Percentiles rank a stretch among this genome's conserved stretches.
Evolutionary conservation across 2,329 filamentous ascomycete genomes (phyloP).

Genomic region (Monosporascus sp.): DNA sequence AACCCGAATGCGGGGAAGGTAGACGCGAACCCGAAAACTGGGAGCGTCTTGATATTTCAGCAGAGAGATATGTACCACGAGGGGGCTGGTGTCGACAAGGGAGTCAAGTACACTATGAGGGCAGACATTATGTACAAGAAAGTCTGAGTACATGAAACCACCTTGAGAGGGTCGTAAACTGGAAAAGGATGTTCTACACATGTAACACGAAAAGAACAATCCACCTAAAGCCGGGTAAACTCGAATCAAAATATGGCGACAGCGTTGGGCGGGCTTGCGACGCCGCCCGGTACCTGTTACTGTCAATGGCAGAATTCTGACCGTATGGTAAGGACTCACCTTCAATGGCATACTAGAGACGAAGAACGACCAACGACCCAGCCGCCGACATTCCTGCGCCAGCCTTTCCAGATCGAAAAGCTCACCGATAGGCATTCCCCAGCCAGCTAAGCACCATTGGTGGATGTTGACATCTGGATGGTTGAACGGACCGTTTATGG

Average conservation of each 20-base stretch:
- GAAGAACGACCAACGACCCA: slow-evolving; percentile 35
- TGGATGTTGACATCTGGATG: slow-evolving; percentile 22
- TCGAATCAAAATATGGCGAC: slow-evolving; percentile 30
- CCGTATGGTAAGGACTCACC: slow-evolving; percentile 5
- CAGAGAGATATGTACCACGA: slow-evolving; percentile 15
- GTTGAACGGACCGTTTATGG: slow-evolving; percentile 27
- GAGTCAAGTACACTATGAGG: slow-evolving; percentile 14
- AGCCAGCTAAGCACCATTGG: slow-evolving; percentile 41
- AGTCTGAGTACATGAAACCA: background rate
- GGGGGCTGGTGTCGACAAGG: slow-evolving; percentile 7
- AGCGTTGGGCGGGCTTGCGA: slow-evolving; percentile 34
- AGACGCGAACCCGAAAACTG: slow-evolving; percentile 8
- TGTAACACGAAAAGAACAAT: background rate
- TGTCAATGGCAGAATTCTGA: background rate
- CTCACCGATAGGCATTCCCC: slow-evolving; percentile 48
- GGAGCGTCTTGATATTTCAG: slow-evolving; percentile 13
- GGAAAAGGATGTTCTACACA: too few relatives aligned
- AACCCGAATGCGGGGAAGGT: slow-evolving; percentile 5
- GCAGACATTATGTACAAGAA: slow-evolving; percentile 13
- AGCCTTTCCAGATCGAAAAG: slow-evolving; percentile 41
- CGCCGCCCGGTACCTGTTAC: slow-evolving; percentile 28
- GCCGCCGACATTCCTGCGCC: slow-evolving; percentile 26
- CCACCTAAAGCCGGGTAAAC: too few relatives aligned
- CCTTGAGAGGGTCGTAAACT: background rate
- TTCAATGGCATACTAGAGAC: slow-evolving; percentile 34